These are phyloP conservation scores for Elaeis oleifera DNA, from an alignment of 202 grass and related monocot species.

Conservation along the genomic window DNA sequence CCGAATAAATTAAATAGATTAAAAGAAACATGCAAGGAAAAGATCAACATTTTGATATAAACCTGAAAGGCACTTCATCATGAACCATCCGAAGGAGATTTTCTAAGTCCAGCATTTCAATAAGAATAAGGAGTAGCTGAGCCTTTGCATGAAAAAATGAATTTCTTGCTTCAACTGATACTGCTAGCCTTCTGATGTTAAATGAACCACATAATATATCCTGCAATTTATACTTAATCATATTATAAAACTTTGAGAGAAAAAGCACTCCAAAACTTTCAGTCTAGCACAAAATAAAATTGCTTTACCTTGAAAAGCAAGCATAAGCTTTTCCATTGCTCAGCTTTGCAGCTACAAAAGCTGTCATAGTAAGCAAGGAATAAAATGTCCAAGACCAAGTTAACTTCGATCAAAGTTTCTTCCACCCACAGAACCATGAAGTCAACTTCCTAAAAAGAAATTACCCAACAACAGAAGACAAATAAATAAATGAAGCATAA, in stretches of 20 bases:
- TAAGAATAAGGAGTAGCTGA: slow-evolving; percentile 72
- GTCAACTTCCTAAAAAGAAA: slow-evolving; percentile 56
- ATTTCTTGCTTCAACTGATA: slow-evolving; percentile 64
- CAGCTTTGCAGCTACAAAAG: slow-evolving; percentile 51
- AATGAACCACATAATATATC: slow-evolving; percentile 64
- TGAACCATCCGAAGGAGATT: slow-evolving; percentile 67
- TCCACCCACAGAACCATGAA: slow-evolving; percentile 66
- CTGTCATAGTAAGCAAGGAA: slow-evolving; percentile 83
- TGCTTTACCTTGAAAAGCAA: slow-evolving; percentile 59
- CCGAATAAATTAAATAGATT: not conserved
- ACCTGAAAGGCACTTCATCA: slow-evolving; percentile 84
- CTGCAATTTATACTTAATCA: slow-evolving; percentile 32
- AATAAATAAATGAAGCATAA: too few species aligned
- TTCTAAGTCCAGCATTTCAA: slow-evolving; percentile 87
- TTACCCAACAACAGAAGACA: not conserved
- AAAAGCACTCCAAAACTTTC: too few species aligned
- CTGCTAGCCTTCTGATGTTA: slow-evolving; percentile 57
- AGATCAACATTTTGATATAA: slow-evolving; percentile 16
- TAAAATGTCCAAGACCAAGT: slow-evolving; percentile 71
- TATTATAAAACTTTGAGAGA: slow-evolving; percentile 8
- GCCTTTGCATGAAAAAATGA: slow-evolving; percentile 73
- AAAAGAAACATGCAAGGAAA: not conserved
- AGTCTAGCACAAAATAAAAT: not conserved
- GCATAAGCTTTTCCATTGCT: slow-evolving; percentile 64
- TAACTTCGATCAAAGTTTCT: slow-evolving; percentile 85